phyloP scores from a whole-genome alignment of 2,329 filamentous ascomycete genomes.

The Talaromyces islandicus region DNA sequence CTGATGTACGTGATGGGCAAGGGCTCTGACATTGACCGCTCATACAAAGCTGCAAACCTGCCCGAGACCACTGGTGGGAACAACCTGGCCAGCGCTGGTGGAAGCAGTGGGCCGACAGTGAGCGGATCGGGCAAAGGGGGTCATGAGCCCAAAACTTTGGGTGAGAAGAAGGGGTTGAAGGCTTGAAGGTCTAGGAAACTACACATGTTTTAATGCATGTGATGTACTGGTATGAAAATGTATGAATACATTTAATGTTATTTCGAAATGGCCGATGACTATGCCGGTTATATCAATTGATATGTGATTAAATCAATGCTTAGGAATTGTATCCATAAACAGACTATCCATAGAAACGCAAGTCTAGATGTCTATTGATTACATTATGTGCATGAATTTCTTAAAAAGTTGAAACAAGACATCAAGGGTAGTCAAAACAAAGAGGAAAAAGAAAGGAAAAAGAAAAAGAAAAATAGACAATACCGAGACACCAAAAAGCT shows the following conservation, averaged over 20 bases:
- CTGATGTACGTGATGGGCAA: background rate
- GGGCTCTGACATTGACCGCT: constrained; percentile 22
- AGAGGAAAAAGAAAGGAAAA: background rate
- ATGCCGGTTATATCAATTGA: background rate
- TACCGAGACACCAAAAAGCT: background rate
- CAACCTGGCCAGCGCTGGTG: constrained; percentile 18
- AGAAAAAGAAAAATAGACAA: background rate
- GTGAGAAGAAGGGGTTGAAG: constrained; percentile 29
- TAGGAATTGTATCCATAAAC: background rate
- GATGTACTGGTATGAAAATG: no score
- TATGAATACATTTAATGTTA: no score
- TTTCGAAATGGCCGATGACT: no score
- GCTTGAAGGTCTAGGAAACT: background rate
- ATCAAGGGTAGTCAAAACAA: background rate
- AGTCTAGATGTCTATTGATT: background rate
- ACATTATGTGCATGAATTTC: background rate
- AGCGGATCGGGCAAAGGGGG: constrained; percentile 32
- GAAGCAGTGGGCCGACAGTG: constrained; percentile 17
- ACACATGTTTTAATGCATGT: no score
- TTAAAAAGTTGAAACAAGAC: background rate
- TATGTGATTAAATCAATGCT: background rate
- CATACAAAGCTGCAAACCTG: constrained; percentile 27
- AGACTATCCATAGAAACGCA: background rate
- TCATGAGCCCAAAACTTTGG: constrained; percentile 25
- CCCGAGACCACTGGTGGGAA: constrained; percentile 27